Conservation (phyloP, 2,329 filamentous ascomycete genomes). For the Orbilia quercus region DNA sequence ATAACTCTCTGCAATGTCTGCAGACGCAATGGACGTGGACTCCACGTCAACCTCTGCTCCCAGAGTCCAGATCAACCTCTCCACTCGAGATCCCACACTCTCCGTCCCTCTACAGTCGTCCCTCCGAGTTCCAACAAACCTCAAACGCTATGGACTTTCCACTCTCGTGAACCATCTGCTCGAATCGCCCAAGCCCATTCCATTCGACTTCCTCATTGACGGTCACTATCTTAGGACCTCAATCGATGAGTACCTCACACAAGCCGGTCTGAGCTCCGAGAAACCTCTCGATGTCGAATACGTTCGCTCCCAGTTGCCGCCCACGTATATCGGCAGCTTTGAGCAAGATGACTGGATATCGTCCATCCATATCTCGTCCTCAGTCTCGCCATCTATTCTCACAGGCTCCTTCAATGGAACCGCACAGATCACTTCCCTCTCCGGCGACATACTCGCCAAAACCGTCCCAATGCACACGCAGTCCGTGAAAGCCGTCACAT, state of each 20-base stretch:
- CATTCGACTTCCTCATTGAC: conserved; percentile 95
- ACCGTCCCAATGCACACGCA: conserved; percentile 78
- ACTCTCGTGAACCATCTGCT: conserved; percentile 79
- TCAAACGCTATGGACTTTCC: conserved; percentile 77
- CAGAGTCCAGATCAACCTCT: conserved; percentile 76
- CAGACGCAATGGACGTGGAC: conserved; percentile 45
- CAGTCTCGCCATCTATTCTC: conserved; percentile 75
- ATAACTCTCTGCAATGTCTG: conserved; percentile 20
- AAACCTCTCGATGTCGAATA: conserved; percentile 90
- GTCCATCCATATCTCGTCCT: conserved; percentile 75
- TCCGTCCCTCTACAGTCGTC: conserved; percentile 69
- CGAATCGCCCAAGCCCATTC: conserved; percentile 73
- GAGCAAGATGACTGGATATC: conserved; percentile 98
- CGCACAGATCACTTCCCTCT: conserved; percentile 87
- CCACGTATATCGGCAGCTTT: conserved; percentile 88
- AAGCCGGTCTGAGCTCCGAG: conserved; percentile 88
- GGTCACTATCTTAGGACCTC: conserved; percentile 89
- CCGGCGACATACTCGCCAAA: conserved; percentile 81
- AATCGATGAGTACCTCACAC: conserved; percentile 87
- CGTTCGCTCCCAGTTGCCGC: conserved; percentile 88
- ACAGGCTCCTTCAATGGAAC: conserved; percentile 94
- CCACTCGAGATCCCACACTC: conserved; percentile 72
- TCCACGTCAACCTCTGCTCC: conserved; percentile 58
- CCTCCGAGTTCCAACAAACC: conserved; percentile 63
- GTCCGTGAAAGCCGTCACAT: conserved; percentile 83